Percentiles rank a stretch among this genome's conserved stretches.
Conservation (phyloP, 768 basidiomycete genomes). For the Pleurotus pulmonarius region DNA sequence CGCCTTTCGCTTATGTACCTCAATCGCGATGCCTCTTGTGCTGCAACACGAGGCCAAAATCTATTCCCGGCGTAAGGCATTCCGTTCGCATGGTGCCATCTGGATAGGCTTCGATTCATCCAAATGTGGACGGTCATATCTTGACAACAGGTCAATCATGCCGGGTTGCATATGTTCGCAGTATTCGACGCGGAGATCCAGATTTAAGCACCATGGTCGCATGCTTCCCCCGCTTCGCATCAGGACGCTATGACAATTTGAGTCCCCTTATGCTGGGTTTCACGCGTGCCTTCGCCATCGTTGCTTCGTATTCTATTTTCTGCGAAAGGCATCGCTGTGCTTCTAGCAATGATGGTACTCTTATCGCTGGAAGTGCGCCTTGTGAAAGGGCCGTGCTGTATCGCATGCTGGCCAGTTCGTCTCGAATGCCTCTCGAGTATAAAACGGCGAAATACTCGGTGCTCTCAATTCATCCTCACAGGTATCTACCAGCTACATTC, state of each 20-base stretch:
- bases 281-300: background rate
- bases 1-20: background rate
- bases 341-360: background rate
- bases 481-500: background rate
- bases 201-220: background rate
- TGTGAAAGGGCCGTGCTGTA: background rate
- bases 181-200: background rate
- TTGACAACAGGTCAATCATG: background rate
- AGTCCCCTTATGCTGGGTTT: background rate
- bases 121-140: background rate
- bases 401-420: background rate
- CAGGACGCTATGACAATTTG: background rate
- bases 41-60: background rate
- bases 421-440: background rate
- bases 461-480: background rate
- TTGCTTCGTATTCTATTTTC: background rate
- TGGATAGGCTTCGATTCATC: background rate
- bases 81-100: background rate
- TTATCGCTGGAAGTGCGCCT: background rate
- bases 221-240: background rate
- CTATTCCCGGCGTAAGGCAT: background rate
- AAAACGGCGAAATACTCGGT: background rate
- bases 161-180: conserved; percentile 1
- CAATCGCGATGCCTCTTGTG: background rate
- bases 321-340: background rate